phyloP scores from a whole-genome alignment of 2,329 filamentous ascomycete genomes.

The Berkeleyomyces rouxiae region DNA sequence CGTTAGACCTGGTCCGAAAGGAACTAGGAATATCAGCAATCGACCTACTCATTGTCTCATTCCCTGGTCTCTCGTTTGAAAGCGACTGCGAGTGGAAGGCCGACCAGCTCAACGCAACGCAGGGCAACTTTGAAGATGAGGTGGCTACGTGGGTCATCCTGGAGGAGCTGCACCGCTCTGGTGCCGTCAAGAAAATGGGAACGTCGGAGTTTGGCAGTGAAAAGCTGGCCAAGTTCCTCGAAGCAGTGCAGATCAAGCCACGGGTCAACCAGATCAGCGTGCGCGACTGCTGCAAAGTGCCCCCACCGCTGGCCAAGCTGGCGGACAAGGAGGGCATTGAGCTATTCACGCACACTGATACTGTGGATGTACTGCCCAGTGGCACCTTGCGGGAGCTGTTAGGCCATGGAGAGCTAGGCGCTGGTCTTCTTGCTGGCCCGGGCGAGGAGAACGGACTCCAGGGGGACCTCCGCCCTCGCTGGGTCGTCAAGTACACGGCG shows the following conservation, averaged over 20 bases:
- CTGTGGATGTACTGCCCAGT: slow-evolving; percentile 72
- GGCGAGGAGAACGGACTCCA: slow-evolving; percentile 40
- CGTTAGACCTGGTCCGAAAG: slow-evolving; percentile 61
- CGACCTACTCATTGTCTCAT: slow-evolving; percentile 81
- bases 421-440: slow-evolving; percentile 47
- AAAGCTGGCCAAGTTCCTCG: slow-evolving; percentile 62
- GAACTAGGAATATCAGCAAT: slow-evolving; percentile 61
- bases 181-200: slow-evolving; percentile 59
- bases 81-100: slow-evolving; percentile 74
- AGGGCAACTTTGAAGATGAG: slow-evolving; percentile 51
- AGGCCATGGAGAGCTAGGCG: slow-evolving; percentile 53
- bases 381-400: slow-evolving; percentile 76
- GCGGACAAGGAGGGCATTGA: slow-evolving; percentile 76
- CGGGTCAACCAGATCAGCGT: slow-evolving; percentile 92
- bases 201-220: slow-evolving; percentile 83
- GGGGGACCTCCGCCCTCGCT: slow-evolving; percentile 71
- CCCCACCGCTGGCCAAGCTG: slow-evolving; percentile 66
- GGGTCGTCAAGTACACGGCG: slow-evolving; percentile 95
- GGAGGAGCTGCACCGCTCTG: slow-evolving; percentile 55
- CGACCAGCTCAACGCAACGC: slow-evolving; percentile 41
- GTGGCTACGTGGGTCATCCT: slow-evolving; percentile 53
- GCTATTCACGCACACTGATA: slow-evolving; percentile 84
- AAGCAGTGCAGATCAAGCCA: slow-evolving; percentile 53
- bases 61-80: slow-evolving; percentile 85
- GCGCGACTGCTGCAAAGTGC: slow-evolving; percentile 88